A percentile compares a stretch with the other conserved stretches of the same genome.
phyloP scores from a whole-genome alignment of 2,329 filamentous ascomycete species.

The Acrocalymma vagum region DNA sequence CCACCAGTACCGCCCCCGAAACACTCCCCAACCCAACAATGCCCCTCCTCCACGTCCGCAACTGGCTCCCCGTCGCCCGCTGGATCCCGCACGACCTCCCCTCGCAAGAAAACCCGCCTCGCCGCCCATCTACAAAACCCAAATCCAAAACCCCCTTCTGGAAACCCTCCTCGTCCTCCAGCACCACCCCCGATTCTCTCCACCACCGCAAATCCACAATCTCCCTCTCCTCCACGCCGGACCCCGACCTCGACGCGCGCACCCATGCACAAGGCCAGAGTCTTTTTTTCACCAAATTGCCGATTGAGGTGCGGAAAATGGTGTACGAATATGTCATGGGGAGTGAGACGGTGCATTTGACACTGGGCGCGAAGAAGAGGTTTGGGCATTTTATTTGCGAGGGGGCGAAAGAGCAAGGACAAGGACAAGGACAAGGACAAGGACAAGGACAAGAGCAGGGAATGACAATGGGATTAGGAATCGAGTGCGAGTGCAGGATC shows the following conservation, averaged over 20 bases:
- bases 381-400: constrained; percentile 45
- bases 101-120: constrained; percentile 5
- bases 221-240: constrained; percentile 22
- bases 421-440: no score
- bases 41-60: constrained; percentile 16
- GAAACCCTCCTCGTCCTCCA: constrained; percentile 7
- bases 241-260: constrained; percentile 33
- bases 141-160: constrained; percentile 25
- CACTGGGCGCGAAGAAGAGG: constrained; percentile 33
- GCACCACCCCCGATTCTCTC: neutral
- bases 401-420: constrained; percentile 3
- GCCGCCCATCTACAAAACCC: no score
- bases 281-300: constrained; percentile 39
- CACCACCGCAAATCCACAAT: constrained; percentile 31
- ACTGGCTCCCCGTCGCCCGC: constrained; percentile 32
- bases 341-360: constrained; percentile 39
- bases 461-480: constrained; percentile 1
- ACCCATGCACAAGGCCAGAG: constrained; percentile 38
- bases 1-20: neutral
- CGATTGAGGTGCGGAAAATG: constrained; percentile 38
- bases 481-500: constrained; percentile 31
- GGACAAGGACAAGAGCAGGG: no score
- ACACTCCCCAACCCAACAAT: constrained; percentile 4
- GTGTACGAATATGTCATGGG: constrained; percentile 43
- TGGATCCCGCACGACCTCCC: constrained; percentile 39